Evolutionary conservation across 768 basidiomycete genomes (phyloP).

Genomic region (Tephrocybe sp.): DNA sequence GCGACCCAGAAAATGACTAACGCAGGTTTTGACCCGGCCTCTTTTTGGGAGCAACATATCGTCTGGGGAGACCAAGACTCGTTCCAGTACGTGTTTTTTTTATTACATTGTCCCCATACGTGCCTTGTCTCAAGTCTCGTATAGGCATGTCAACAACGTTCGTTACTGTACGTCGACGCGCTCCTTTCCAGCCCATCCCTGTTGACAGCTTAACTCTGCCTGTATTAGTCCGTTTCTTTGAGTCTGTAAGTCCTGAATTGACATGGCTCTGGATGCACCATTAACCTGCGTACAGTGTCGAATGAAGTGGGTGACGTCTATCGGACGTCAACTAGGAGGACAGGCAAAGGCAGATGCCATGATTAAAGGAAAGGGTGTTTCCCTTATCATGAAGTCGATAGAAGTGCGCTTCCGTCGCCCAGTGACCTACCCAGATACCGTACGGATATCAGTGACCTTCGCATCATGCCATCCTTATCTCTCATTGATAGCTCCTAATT

Average conservation of each 20-base stretch:
- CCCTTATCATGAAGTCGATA: slow-evolving; percentile 71
- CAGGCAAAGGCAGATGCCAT: slow-evolving; percentile 51
- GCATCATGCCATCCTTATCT: slow-evolving; percentile 1
- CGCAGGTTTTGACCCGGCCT: slow-evolving; percentile 56
- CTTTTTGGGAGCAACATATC: slow-evolving; percentile 78
- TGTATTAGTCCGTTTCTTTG: slow-evolving; percentile 61
- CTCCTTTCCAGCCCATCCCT: background rate
- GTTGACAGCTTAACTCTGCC: background rate
- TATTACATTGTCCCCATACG: background rate
- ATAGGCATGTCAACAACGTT: slow-evolving; percentile 77
- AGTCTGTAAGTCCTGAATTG: slow-evolving; percentile 46
- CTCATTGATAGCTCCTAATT: slow-evolving; percentile 54
- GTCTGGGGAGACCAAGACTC: slow-evolving; percentile 80
- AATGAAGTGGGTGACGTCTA: slow-evolving; percentile 60
- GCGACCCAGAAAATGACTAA: slow-evolving; percentile 39
- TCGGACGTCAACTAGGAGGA: slow-evolving; percentile 62
- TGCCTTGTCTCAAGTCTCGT: background rate
- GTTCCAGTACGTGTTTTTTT: slow-evolving; percentile 54
- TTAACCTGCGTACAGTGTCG: slow-evolving; percentile 45
- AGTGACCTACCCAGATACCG: slow-evolving; percentile 75
- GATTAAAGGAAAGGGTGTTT: slow-evolving; percentile 62
- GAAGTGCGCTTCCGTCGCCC: slow-evolving; percentile 66
- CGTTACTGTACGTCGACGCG: slow-evolving; percentile 52
- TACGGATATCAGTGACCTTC: slow-evolving; percentile 24
- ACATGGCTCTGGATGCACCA: background rate